Base-by-base conservation (phyloP, 2,329 filamentous ascomycete genomes). In the Sporothrix luriei region DNA sequence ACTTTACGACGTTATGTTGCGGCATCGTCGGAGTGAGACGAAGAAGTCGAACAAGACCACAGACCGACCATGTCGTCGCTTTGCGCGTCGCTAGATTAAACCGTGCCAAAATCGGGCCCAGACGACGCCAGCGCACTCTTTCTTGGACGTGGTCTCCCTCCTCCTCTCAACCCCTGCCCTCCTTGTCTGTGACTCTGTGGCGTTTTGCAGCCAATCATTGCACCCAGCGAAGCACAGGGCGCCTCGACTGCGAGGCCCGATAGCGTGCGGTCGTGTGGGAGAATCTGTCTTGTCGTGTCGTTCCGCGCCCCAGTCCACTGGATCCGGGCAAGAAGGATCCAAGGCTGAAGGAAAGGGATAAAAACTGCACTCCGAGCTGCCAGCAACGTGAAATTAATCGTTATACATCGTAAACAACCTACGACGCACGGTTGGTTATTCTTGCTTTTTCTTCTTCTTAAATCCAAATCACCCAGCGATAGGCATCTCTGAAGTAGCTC, bases 131-230 rank as follows among this genome's bases (percentile, higher is more conserved):
- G 13, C 33, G 29, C 64, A 26, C 33, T 49, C 38, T 65, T 33
- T 6, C 33, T 33, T 33, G 6, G 33, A 33, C 33, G 33, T 33
- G 33, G 7, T 33, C 46, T 65, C 43, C 33, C 29, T 9, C 43
- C 38, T 51, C 29, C 43, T 29, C 19, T 9, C 61, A 11, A 21
- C 19, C 59, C 21, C 40, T 48, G 21, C 38, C 51, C n/a, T 51
- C 13, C 10, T 33, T 65, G 33, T 7, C 43, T 52, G 62, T 33
- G 21, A 62, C 59, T 26, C n/a, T 65, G 46, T 51, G 26, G 46
- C 62, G 62, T 51, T 65, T 38, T 49, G n/a, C 26, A 48, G 13
- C 62, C 62, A 65, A 65, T 51, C 43, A 65, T 38, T 48, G 10
- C 38, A 26, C 26, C 62, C 6, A 33, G 33, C 33, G 33, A 33